Evolutionary conservation across 2,329 filamentous ascomycete species (phyloP).

Genomic region (Microcyclosporella mali): DNA sequence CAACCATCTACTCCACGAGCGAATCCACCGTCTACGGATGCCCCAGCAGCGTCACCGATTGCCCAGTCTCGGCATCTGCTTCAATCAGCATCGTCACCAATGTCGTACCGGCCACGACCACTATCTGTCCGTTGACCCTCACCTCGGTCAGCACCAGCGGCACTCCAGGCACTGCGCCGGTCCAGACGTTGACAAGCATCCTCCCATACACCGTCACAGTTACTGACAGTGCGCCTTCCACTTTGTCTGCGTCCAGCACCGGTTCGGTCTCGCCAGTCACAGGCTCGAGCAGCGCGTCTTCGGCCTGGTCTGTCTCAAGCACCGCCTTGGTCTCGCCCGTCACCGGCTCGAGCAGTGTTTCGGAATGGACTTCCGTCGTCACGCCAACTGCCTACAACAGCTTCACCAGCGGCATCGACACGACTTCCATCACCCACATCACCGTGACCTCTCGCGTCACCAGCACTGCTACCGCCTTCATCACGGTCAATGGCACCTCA

Average conservation of each 20-base stretch:
- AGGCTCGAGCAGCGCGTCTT: too few species aligned
- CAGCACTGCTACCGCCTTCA: conserved; percentile 1
- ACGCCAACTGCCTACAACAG: conserved; percentile 13
- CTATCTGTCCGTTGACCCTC: conserved; percentile 38
- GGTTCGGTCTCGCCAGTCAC: too few species aligned
- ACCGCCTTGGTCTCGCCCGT: too few species aligned
- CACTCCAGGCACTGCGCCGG: conserved; percentile 2
- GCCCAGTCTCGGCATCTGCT: conserved; percentile 25
- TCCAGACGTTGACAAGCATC: conserved; percentile 2
- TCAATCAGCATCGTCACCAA: conserved; percentile 32
- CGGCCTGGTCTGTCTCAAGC: too few species aligned
- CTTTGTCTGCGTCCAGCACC: too few species aligned
- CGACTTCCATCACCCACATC: conserved; percentile 1
- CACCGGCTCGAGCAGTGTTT: too few species aligned
- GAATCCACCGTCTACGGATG: conserved; percentile 40
- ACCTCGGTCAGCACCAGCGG: conserved; percentile 17
- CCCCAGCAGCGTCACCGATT: conserved; percentile 34
- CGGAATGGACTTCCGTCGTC: too few species aligned
- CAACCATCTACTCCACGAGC: conserved; percentile 39
- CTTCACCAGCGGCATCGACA: conserved; percentile 5
- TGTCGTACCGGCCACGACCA: conserved; percentile 37
- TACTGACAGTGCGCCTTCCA: neutral
- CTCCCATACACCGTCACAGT: conserved; percentile 4
- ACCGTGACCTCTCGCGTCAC: neutral
- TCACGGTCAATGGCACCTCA: neutral